Evolutionary conservation across 108 stramenopile species (phyloP).

Genomic region (Chaetoceros muelleri): DNA sequence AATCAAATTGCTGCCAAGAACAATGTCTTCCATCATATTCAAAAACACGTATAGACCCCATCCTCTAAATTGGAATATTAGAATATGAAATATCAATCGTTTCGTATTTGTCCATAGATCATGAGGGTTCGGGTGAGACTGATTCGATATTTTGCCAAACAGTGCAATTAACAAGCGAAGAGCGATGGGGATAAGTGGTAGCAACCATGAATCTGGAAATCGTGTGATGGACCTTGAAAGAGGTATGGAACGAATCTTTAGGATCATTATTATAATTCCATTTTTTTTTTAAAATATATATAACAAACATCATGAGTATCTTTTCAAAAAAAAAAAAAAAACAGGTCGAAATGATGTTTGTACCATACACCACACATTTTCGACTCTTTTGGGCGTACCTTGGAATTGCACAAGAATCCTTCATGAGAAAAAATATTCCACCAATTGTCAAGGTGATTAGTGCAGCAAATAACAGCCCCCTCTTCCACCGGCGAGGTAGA

Average conservation of each 20-base stretch:
- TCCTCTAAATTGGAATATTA: neutral
- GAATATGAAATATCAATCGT: neutral
- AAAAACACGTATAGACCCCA: neutral
- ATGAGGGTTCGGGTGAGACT: neutral
- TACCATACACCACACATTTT: neutral
- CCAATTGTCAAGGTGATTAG: neutral
- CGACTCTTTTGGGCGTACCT: neutral
- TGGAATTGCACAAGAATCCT: neutral
- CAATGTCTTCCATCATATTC: neutral
- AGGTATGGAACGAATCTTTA: neutral
- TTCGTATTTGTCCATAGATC: neutral
- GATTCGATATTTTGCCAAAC: neutral
- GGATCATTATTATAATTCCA: too few relatives aligned
- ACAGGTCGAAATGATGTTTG: too few relatives aligned
- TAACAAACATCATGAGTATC: too few relatives aligned
- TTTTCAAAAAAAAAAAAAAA: too few relatives aligned
- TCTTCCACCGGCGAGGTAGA: neutral
- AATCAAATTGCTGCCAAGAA: too few relatives aligned
- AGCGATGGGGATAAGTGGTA: neutral
- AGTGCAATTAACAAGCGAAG: neutral
- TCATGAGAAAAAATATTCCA: neutral
- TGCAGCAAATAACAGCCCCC: neutral
- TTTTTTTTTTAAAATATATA: too few relatives aligned
- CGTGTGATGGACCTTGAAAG: neutral
- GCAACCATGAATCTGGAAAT: neutral